Conservation (phyloP, 1,284 basidiomycete species). For the Porodaedalea pini region DNA sequence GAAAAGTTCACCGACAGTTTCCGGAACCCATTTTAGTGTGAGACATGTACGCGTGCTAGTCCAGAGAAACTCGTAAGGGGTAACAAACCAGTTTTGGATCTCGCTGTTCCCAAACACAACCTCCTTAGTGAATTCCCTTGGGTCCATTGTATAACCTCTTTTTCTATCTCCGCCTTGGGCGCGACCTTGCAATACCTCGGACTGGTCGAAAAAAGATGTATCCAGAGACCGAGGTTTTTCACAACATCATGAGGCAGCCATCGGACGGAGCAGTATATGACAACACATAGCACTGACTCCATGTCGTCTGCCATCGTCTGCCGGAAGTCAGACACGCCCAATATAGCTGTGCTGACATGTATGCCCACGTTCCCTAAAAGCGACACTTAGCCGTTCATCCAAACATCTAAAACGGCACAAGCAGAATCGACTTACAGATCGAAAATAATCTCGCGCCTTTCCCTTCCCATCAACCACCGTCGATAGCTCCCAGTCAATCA, state of each 20-base stretch:
- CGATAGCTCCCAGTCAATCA: conserved; percentile 37
- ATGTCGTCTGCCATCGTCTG: conserved; percentile 33
- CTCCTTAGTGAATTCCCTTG: not conserved
- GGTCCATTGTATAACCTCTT: not conserved
- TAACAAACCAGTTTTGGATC: too few relatives aligned
- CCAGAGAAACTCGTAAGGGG: too few relatives aligned
- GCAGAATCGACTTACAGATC: conserved; percentile 26
- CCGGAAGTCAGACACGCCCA: conserved; percentile 17
- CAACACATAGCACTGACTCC: conserved; percentile 33
- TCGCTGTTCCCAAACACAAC: not conserved
- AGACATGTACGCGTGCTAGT: too few relatives aligned
- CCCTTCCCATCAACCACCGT: conserved; percentile 11
- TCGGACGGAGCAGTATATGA: conserved; percentile 19
- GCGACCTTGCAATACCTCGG: not conserved
- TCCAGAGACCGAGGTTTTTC: not conserved
- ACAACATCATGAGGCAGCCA: not conserved
- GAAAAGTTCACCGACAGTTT: not conserved
- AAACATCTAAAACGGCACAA: not conserved
- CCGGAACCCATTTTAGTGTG: not conserved
- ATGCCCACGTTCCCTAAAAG: conserved; percentile 1
- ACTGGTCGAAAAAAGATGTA: not conserved
- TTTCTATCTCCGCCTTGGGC: not conserved
- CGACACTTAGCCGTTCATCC: not conserved
- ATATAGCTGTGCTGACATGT: not conserved
- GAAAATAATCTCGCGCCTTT: conserved; percentile 37